A percentile compares a stretch with the other conserved stretches of the same genome.
Evolutionary conservation across 441 rosid genomes (phyloP).

Genomic region (Eutrema salsugineum): DNA sequence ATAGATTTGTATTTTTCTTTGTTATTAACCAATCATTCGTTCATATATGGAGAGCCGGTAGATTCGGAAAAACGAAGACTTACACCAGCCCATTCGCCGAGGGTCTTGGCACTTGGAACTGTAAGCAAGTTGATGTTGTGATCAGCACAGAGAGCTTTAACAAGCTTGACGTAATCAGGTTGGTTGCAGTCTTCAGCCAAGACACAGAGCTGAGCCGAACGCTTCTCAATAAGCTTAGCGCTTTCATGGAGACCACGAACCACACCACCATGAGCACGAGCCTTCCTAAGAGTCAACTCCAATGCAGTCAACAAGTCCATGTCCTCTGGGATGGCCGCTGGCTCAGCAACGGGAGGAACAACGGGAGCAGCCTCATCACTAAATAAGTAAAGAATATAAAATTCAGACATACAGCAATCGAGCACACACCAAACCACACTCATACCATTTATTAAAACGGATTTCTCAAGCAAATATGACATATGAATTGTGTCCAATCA

Average conservation of each 20-base stretch:
- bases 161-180: slow-evolving; percentile 82
- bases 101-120: slow-evolving; percentile 83
- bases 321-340: slow-evolving; percentile 50
- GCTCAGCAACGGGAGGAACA: slow-evolving; percentile 49
- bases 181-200: slow-evolving; percentile 94
- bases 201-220: slow-evolving; percentile 69
- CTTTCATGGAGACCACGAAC: slow-evolving; percentile 77
- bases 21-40: background rate
- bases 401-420: background rate
- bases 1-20: background rate
- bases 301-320: slow-evolving; percentile 83
- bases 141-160: slow-evolving; percentile 86
- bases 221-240: slow-evolving; percentile 88
- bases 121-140: slow-evolving; percentile 61
- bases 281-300: slow-evolving; percentile 72
- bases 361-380: slow-evolving; percentile 71
- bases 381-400: background rate
- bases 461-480: background rate
- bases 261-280: slow-evolving; percentile 84
- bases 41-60: background rate
- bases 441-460: background rate
- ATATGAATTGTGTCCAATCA: background rate
- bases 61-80: slow-evolving; percentile 25
- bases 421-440: background rate
- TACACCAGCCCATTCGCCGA: slow-evolving; percentile 99